These are phyloP conservation scores for Coffea humblotiana DNA, from an alignment of 305 asterid genomes.

Conservation along the genomic window DNA sequence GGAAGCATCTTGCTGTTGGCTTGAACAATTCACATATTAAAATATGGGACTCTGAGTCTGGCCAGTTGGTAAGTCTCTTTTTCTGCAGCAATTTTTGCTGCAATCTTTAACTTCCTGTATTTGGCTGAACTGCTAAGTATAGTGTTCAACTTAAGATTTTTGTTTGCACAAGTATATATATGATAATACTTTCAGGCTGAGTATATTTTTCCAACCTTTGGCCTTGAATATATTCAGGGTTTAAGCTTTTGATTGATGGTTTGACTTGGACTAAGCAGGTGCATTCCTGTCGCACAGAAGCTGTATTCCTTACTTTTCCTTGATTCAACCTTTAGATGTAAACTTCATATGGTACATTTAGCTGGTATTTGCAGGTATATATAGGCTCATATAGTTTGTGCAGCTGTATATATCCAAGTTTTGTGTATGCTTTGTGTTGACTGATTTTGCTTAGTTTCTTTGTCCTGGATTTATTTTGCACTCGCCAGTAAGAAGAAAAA, in stretches of 20 bases:
- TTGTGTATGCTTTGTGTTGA: not conserved
- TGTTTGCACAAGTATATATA: too few species aligned
- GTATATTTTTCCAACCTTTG: too few species aligned
- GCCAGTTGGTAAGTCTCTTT: constrained; percentile 25
- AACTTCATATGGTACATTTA: not conserved
- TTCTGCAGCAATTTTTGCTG: not conserved
- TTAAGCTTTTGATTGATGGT: too few species aligned
- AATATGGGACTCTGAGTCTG: constrained; percentile 35
- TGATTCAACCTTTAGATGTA: not conserved
- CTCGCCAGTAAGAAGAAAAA: not conserved
- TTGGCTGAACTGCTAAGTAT: too few species aligned
- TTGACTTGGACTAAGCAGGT: too few species aligned
- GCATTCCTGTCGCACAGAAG: too few species aligned
- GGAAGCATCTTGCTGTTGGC: constrained; percentile 48
- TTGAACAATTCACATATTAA: constrained; percentile 48
- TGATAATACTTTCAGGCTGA: too few species aligned
- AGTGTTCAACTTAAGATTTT: too few species aligned
- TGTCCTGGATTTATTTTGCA: not conserved
- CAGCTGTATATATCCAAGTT: not conserved
- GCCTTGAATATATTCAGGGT: too few species aligned
- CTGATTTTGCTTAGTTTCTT: not conserved
- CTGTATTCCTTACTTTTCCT: too few species aligned
- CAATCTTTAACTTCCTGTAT: too few species aligned
- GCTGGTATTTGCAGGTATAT: not conserved
- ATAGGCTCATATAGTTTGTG: not conserved